Base-by-base conservation (phyloP, 352 stramenopile species). In the Globisporangium recalcitrans region DNA sequence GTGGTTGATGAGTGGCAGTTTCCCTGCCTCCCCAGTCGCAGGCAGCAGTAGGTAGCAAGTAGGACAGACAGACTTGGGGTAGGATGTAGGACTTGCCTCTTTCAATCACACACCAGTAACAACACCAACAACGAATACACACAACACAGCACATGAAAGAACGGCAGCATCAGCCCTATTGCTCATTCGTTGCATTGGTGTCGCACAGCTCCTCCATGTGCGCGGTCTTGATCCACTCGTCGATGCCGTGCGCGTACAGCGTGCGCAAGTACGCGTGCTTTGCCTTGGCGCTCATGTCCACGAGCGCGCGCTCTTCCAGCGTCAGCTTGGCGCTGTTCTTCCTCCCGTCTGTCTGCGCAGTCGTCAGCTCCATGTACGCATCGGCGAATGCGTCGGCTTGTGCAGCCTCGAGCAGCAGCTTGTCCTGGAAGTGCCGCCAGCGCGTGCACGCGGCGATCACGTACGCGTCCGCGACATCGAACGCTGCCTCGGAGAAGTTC, bases 391-490 rank as follows among this genome's bases (percentile, higher is more conserved):
- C 42, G n/a, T 59, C 51, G 1, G 52, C 52, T 19, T 88, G 68
- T 31, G 70, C 44, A 0, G 65, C 51, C 1, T 74, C 26, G 1
- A 62, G 52, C 36, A 70, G 44, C 26, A 90, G 53, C 47, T 73
- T 60, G n/a, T 67, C 71, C 58, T 80, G 72, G 44, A 90, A 73
- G 56, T 87, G 71, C 11, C 65, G 62, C 58, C 72, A 86, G 21
- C 77, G 74, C 29, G 77, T 87, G 67, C 85, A 90, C 19, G 76
- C 68, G 1, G 85, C 85, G n/a, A 93, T 80, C 6, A 95, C 74
- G 69, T 92, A 95, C 24, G 85, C 80, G 59, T 95, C 85, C 4
- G 80, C 82, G 47, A 92, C 80, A 60, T 95, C 85, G 53, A 84
- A 91, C 16, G 78, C 75, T 1, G 72, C 82, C 40, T 88, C 76